Conservation (phyloP, 2,329 filamentous ascomycete genomes). For the Anisogramma anomala region DNA sequence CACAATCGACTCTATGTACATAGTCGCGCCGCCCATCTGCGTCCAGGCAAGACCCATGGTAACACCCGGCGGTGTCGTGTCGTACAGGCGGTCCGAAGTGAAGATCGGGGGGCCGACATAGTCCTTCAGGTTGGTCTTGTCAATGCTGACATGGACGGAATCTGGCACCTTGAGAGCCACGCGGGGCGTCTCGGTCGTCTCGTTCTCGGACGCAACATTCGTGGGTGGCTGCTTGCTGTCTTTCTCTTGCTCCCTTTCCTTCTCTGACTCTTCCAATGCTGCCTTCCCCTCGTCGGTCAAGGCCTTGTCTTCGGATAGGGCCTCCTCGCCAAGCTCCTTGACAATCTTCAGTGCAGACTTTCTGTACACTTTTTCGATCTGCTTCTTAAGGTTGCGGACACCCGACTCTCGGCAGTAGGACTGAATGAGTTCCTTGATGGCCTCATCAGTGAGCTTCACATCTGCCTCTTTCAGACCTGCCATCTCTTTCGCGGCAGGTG, state of each 20-base stretch:
- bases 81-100: slow-evolving; percentile 90
- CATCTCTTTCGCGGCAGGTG: slow-evolving; percentile 86
- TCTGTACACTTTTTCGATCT: slow-evolving; percentile 97
- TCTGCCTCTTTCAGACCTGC: slow-evolving; percentile 84
- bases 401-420: slow-evolving; percentile 96
- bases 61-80: slow-evolving; percentile 83
- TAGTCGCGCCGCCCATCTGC: slow-evolving; percentile 85
- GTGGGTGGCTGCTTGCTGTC: slow-evolving; percentile 25
- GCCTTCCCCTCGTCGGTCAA: slow-evolving; percentile 77
- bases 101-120: slow-evolving; percentile 95
- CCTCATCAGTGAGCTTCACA: slow-evolving; percentile 73
- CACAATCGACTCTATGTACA: slow-evolving; percentile 95
- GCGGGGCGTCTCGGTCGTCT: slow-evolving; percentile 59
- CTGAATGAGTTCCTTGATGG: slow-evolving; percentile 94
- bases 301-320: slow-evolving; percentile 66
- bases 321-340: slow-evolving; percentile 80
- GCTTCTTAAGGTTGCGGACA: slow-evolving; percentile 96
- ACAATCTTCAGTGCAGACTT: slow-evolving; percentile 97
- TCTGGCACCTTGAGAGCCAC: slow-evolving; percentile 75
- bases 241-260: slow-evolving; percentile 40
- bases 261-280: slow-evolving; percentile 58
- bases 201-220: slow-evolving; percentile 38
- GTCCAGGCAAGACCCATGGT: slow-evolving; percentile 99
- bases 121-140: slow-evolving; percentile 84
- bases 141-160: slow-evolving; percentile 72